Evolutionary conservation across 805 yeast species (phyloP), one percentile per base, ranked within the genome.

Genomic region (Candida vaughaniae): DNA sequence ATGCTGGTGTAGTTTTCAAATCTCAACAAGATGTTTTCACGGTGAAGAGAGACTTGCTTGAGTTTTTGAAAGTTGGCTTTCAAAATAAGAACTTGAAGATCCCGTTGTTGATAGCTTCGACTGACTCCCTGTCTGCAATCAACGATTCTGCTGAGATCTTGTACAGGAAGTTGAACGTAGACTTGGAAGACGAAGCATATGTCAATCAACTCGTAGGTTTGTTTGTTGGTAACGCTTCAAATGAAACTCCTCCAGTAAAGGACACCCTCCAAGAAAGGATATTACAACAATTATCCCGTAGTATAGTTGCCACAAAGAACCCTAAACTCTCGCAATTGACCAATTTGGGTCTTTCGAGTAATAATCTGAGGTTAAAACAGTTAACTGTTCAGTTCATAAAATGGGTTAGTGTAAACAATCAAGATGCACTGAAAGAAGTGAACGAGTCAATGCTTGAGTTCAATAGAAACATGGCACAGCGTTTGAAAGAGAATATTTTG

Each of bases 1-100:
- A 76, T 44, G 87, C 91, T 2, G 91, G 90, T 18, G 75, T 80
- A 0, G 56, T 74, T 0, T 80, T 75, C 50, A 75, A 75, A 36
- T 41, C 63, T 1, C 61, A 65, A 5, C 69, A 68, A 0, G 77
- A 73, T 14, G 56, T 86, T 28, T 45, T 40, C 9, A 36, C 33
- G 1, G 54, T 62, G 14, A 68, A 67, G 42, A 35, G 32, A 2
- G 41, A 52, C 5, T 46, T 66, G 11, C 45, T 42, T 47, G 69
- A 48, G 59, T 82, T 53, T 33, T 65, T 42, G 60, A 75, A 36
- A 45, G 62, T 40, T 1, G 75, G 74, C 0, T 66, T 72, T 31
- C 48, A 62, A n/a, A 65, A 64, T 4, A 51, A 55, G 3, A 36
- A 56, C 14, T 51, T 74, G 18, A 55, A 69, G 6, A 47, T 78